Evolutionary conservation across 164 flowering plant species (phyloP).

Genomic region (Saururus chinensis): DNA sequence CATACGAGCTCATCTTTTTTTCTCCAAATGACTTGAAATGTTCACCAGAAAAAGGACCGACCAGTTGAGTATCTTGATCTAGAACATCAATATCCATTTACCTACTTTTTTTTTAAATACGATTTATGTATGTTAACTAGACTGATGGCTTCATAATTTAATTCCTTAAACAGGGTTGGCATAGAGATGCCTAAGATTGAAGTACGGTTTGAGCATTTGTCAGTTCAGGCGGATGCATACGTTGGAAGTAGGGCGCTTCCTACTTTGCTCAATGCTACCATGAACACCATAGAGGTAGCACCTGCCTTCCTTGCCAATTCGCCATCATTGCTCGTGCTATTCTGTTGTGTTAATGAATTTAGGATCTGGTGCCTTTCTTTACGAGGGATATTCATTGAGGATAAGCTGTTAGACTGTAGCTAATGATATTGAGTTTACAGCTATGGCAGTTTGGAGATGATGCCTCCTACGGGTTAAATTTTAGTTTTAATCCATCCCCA

Average conservation of each 20-base stretch:
- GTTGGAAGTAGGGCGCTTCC: conserved; percentile 61
- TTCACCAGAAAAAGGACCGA: background rate
- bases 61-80: background rate
- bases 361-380: no score
- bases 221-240: conserved; percentile 47
- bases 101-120: no score
- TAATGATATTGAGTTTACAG: no score
- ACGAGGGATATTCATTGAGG: no score
- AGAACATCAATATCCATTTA: background rate
- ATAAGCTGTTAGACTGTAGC: no score
- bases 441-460: no score
- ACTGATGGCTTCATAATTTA: background rate
- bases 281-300: conserved; percentile 46
- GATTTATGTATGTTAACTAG: no score
- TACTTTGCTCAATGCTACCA: conserved; percentile 37
- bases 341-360: no score
- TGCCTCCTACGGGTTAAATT: no score
- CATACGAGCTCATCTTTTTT: background rate
- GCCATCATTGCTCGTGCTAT: no score
- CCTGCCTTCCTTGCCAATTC: background rate
- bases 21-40: no score
- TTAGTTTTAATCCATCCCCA: no score
- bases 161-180: conserved; percentile 34
- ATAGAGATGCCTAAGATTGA: conserved; percentile 55
- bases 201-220: conserved; percentile 47